A percentile compares a stretch with the other conserved stretches of the same genome.
Conservation (phyloP, 345 rosid genomes). For the Rhodamnia argentea region DNA sequence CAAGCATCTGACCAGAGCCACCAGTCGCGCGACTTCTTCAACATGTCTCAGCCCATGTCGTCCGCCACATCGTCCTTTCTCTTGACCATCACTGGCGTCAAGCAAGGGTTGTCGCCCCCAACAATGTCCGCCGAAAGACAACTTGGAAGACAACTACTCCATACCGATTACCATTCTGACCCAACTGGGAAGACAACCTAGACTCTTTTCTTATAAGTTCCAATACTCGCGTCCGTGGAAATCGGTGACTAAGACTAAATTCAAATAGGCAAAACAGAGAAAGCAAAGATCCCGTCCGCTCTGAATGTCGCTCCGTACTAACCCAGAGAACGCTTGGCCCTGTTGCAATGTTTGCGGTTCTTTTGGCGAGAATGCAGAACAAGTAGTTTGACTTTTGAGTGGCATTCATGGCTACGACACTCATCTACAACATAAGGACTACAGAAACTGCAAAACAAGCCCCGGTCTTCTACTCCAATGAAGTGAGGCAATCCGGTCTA, state of each 20-base stretch:
- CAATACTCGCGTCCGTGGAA: too few species aligned
- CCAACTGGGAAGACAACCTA: too few species aligned
- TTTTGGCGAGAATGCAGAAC: not conserved
- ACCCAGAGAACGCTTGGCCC: not conserved
- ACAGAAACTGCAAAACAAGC: too few species aligned
- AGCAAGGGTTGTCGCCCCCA: constrained; percentile 17
- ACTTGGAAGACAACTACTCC: too few species aligned
- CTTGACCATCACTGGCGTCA: constrained; percentile 35
- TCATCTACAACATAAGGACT: too few species aligned
- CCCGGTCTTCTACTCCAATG: too few species aligned
- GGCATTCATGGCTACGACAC: not conserved
- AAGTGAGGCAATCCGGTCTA: not conserved
- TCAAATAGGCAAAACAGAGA: not conserved
- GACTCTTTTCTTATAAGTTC: too few species aligned
- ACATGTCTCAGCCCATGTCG: not conserved
- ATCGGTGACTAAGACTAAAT: too few species aligned
- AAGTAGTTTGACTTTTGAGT: not conserved
- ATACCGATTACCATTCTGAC: too few species aligned
- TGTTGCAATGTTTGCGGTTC: not conserved
- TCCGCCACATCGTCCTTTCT: constrained; percentile 27
- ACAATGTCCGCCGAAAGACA: constrained; percentile 19
- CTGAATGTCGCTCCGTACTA: not conserved
- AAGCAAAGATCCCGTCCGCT: not conserved
- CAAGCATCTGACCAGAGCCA: not conserved
- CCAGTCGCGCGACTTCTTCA: not conserved